These are phyloP conservation scores for Zelonia costaricensis DNA, from an alignment of 208 protist genomes.

Conservation along the genomic window DNA sequence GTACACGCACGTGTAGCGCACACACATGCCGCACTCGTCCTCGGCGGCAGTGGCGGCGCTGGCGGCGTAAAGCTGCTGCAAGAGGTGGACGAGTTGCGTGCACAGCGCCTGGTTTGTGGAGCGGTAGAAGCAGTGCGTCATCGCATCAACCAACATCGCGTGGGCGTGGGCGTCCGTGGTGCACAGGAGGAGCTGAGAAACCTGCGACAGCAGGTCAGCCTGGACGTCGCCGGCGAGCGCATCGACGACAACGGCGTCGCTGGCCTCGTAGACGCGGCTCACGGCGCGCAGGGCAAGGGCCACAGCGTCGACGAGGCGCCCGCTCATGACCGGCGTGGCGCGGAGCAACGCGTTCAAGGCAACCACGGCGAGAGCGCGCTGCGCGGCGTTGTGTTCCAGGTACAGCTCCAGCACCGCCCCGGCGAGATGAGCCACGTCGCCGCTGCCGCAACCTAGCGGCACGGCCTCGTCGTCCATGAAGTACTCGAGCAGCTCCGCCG, in stretches of 20 bases:
- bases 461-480: conserved; percentile 61
- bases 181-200: conserved; percentile 21
- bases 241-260: conserved; percentile 22
- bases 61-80: conserved; percentile 14
- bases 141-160: conserved; percentile 24
- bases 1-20: conserved; percentile 25
- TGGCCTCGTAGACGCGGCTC: conserved; percentile 26
- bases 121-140: conserved; percentile 29
- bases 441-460: conserved; percentile 59
- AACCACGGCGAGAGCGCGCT: conserved; percentile 10
- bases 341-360: conserved; percentile 14
- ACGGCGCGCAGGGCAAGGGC: conserved; percentile 25
- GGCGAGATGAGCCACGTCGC: conserved; percentile 37
- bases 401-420: conserved; percentile 53
- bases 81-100: conserved; percentile 17
- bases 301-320: conserved; percentile 17
- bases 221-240: conserved; percentile 17
- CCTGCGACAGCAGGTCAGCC: conserved; percentile 22
- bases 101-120: conserved; percentile 14
- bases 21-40: conserved; percentile 10
- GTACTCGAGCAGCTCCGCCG: conserved; percentile 29
- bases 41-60: not conserved
- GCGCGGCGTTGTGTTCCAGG: conserved; percentile 38
- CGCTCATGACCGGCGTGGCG: conserved; percentile 18
- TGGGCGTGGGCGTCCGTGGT: conserved; percentile 17